phyloP scores from a whole-genome alignment of 78 protist genomes.

The Dictyostelium brefeldianum region DNA sequence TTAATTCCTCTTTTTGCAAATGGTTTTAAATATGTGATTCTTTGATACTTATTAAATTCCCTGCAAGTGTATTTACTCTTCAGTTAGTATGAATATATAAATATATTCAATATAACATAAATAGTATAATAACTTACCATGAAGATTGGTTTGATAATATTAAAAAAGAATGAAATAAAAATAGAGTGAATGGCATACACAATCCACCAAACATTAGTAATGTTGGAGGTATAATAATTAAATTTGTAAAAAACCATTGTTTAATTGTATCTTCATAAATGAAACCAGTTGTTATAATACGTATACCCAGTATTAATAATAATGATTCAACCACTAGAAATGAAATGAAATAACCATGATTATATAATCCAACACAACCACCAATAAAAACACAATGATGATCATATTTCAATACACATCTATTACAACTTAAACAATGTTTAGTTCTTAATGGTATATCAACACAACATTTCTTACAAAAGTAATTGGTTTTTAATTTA shows the following conservation, averaged over 20 bases:
- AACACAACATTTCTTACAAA: conserved; percentile 14
- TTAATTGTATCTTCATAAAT: background rate
- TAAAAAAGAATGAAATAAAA: conserved; percentile 28
- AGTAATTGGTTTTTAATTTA: background rate
- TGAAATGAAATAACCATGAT: conserved; percentile 23
- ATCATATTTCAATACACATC: conserved; percentile 63
- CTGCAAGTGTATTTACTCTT: too few species aligned
- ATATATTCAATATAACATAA: too few species aligned
- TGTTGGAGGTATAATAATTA: conserved; percentile 33
- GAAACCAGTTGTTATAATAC: conserved; percentile 41
- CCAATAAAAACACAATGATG: conserved; percentile 72
- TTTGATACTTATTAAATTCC: conserved; percentile 32
- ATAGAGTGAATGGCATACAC: conserved; percentile 50
- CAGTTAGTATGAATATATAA: too few species aligned
- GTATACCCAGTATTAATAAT: conserved; percentile 34
- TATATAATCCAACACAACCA: conserved; percentile 43
- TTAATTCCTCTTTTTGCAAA: background rate
- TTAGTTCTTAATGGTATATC: conserved; percentile 47
- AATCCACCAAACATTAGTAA: conserved; percentile 30
- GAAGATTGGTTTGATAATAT: conserved; percentile 58
- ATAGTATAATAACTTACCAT: conserved; percentile 34
- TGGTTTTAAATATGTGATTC: conserved; percentile 35
- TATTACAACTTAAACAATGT: conserved; percentile 56
- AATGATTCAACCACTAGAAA: conserved; percentile 22
- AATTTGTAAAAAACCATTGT: conserved; percentile 49